Evolutionary conservation across 805 yeast species (phyloP), one percentile per base, ranked within the genome.

Genomic region (Ogataea saltuana): DNA sequence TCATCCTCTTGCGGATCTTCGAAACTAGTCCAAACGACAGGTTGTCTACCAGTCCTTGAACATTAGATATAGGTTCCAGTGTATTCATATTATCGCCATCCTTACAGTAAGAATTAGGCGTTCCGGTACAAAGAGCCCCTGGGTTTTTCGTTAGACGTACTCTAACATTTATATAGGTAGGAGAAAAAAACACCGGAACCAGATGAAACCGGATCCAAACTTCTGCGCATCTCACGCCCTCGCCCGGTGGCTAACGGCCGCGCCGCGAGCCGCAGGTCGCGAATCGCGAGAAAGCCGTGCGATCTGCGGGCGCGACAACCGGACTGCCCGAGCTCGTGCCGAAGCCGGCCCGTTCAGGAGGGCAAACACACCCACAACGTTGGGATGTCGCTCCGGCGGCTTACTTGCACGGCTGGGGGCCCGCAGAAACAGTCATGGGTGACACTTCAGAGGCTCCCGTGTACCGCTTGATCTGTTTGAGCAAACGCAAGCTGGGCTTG

Each of bases 21-120:
- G 51, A 36, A 9, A 49, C 40, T 11, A 52, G 39, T 11, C 58
- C 58, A 29, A 54, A 48, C 15, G 55, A 46, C 4, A 54, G 30
- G 17, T 33, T 30, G 23, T 53, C 53, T 17, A 45, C 44, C 9
- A 51, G 18, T 3, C 26, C 44, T 13, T 40, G 43, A n/a, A 53
- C 44, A 20, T 33, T 25, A 3, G 39, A 36, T 34, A 39, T 45
- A 7, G 23, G 25, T 15, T 37, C 37, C 26, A 31, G 32, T 11
- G 35, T 22, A 15, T 31, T 38, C 33, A 44, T 22, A n/a, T n/a
- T n/a, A n/a, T n/a, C n/a, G n/a, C n/a, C n/a, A n/a, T n/a, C n/a
- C n/a, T n/a, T n/a, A n/a, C n/a, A n/a, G n/a, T n/a, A n/a, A n/a
- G n/a, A n/a, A n/a, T n/a, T n/a, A n/a, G n/a, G n/a, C n/a, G n/a